Evolutionary conservation across 2,329 filamentous ascomycete genomes (phyloP).

Genomic region (Colletotrichum sojae): DNA sequence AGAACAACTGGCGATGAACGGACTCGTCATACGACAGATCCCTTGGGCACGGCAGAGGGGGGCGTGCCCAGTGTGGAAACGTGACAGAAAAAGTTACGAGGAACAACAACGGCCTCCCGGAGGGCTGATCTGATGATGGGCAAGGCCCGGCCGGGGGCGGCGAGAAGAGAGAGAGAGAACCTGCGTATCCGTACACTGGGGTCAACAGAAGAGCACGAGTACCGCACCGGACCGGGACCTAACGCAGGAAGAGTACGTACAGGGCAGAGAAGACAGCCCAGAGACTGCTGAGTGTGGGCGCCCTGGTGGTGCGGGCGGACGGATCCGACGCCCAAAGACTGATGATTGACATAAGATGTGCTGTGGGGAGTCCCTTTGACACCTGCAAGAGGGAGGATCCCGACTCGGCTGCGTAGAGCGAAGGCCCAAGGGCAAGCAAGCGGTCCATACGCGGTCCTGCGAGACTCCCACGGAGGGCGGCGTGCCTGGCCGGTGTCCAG

Average conservation of each 20-base stretch:
- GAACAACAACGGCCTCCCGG: neutral
- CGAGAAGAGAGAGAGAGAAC: neutral
- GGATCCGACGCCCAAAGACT: constrained; percentile 37
- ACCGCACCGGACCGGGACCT: no score
- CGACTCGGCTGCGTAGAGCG: neutral
- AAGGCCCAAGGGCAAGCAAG: neutral
- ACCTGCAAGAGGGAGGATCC: constrained; percentile 30
- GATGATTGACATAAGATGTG: constrained; percentile 40
- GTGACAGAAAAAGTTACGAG: constrained; percentile 27
- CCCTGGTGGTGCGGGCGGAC: constrained; percentile 33
- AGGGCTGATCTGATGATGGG: constrained; percentile 1
- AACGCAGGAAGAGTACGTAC: neutral
- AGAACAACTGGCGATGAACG: constrained; percentile 37
- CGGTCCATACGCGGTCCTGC: constrained; percentile 12
- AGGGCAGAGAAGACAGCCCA: neutral
- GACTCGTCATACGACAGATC: constrained; percentile 34
- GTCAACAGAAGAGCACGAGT: neutral
- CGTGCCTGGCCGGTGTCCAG: constrained; percentile 18
- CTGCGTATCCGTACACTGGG: neutral
- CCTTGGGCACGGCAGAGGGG: constrained; percentile 1
- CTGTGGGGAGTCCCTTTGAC: constrained; percentile 34
- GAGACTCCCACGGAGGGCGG: constrained; percentile 7
- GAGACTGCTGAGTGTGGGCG: constrained; percentile 1
- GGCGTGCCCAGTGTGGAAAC: constrained; percentile 13
- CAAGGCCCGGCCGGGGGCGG: constrained; percentile 1